Conservation (phyloP, 345 rosid species). For the Hibiscus tridactylites region DNA sequence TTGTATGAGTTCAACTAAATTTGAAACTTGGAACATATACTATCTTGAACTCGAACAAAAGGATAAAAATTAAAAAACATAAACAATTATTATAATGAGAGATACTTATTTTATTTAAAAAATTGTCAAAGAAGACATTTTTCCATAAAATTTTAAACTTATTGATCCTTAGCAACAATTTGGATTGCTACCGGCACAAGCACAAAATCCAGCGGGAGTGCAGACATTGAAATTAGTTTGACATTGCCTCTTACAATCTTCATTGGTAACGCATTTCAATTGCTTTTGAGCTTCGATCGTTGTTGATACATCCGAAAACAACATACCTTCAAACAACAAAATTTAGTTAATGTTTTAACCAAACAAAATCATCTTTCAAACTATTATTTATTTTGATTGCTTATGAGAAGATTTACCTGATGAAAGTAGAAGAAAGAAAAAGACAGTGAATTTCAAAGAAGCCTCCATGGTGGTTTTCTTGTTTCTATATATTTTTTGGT, state of each 20-base stretch:
- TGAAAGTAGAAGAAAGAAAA: background rate
- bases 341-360: background rate
- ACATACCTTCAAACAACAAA: background rate
- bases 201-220: background rate
- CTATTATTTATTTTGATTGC: background rate
- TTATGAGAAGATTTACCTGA: background rate
- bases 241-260: background rate
- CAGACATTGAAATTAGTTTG: background rate
- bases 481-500: background rate
- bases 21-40: too few relatives aligned
- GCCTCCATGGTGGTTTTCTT: background rate
- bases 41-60: too few relatives aligned
- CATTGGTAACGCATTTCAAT: background rate
- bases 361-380: background rate
- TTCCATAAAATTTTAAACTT: background rate
- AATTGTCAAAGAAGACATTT: too few relatives aligned
- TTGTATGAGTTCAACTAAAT: too few relatives aligned
- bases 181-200: background rate
- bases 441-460: background rate
- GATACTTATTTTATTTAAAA: too few relatives aligned
- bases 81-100: too few relatives aligned
- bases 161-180: background rate
- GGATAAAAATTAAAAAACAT: too few relatives aligned
- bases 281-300: background rate
- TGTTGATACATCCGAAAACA: background rate